Base-by-base conservation (phyloP, 2,329 filamentous ascomycete species). In the Gaeumannomyces sp. region DNA sequence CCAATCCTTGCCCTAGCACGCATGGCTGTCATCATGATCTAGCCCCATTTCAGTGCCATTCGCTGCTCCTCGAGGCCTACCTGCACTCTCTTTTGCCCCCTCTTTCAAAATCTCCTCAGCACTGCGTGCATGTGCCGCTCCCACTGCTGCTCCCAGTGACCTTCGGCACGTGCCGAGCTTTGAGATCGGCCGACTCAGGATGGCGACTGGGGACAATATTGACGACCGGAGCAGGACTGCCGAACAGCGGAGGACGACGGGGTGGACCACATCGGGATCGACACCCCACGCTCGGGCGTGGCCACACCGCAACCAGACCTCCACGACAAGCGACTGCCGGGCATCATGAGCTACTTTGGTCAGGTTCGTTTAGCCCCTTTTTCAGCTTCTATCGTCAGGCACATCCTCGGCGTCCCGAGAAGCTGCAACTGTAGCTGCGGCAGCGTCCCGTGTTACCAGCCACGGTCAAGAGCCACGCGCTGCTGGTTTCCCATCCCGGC, bases 281-380 rank as follows among this genome's bases (percentile, higher is more conserved):
- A 92, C 72, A 93, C 91, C 64, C 95, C 93, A 72, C 90, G 93
- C 73, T 96, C 93, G 71, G 93, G 93, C 73, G 87, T 96, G 76
- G 91, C 92, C 70, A 99, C 95, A 68, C 95, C 95, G 71, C 91
- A 93, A 74, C 95, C 95, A 70, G 94, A 98, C 79, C 89, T 90
- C 69, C 89, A 91, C 74, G 95, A 99, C 81, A 97, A 97, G 81
- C 90, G 95, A 79, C 84, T 96, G 75, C 95, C 95, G 71, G 92
- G 93, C 76, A 96, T 98, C 81, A 90, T 95, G 85, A 96, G 90
- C 83, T 97, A 95, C 84, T 97, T 98, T 85, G 90, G 90, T 82
- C 95, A 99, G 94, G 95, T 99, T 96, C 89, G 95, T 97, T 85
- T 86, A 84, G 87, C 85, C 82, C 87, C 88, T 88, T 84, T n/a